These are phyloP conservation scores for Microbotryum saponariae DNA, from an alignment of 1,284 basidiomycete genomes.

Conservation along the genomic window DNA sequence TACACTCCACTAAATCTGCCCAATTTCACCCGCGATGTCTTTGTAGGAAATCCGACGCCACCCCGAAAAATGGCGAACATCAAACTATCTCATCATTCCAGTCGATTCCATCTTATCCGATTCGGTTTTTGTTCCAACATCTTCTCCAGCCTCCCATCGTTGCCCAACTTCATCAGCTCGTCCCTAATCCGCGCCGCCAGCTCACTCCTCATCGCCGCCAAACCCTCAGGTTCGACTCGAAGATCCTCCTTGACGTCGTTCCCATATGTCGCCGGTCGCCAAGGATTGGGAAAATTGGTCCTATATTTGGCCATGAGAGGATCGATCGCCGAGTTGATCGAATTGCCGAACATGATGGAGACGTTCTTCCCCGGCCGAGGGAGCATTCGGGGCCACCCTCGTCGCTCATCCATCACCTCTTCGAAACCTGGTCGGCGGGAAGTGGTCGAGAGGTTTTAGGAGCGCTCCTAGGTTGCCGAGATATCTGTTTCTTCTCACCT, in stretches of 20 bases:
- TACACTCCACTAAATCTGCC: too few relatives aligned
- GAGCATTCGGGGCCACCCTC: conserved; percentile 62
- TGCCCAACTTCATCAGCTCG: conserved; percentile 29
- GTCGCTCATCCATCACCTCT: conserved; percentile 76
- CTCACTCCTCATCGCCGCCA: conserved; percentile 23
- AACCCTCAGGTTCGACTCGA: conserved; percentile 23
- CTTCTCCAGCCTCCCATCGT: too few relatives aligned
- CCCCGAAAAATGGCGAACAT: too few relatives aligned
- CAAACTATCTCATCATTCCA: too few relatives aligned
- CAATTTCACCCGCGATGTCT: too few relatives aligned
- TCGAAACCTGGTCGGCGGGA: conserved; percentile 59
- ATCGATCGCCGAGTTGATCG: conserved; percentile 47
- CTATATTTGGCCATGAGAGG: conserved; percentile 24
- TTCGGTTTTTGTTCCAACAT: too few relatives aligned
- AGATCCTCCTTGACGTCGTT: conserved; percentile 19
- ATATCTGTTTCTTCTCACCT: conserved; percentile 44
- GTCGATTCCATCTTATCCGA: too few relatives aligned
- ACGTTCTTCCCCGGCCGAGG: conserved; percentile 58
- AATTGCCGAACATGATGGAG: conserved; percentile 64
- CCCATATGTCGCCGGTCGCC: conserved; percentile 20
- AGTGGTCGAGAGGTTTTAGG: conserved; percentile 1
- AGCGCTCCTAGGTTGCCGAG: neutral
- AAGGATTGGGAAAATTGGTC: conserved; percentile 4
- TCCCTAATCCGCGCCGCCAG: conserved; percentile 28
- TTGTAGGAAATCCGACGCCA: too few relatives aligned